Base-by-base conservation (phyloP, 2,329 filamentous ascomycete genomes). In the Nannizziopsis barbatae region DNA sequence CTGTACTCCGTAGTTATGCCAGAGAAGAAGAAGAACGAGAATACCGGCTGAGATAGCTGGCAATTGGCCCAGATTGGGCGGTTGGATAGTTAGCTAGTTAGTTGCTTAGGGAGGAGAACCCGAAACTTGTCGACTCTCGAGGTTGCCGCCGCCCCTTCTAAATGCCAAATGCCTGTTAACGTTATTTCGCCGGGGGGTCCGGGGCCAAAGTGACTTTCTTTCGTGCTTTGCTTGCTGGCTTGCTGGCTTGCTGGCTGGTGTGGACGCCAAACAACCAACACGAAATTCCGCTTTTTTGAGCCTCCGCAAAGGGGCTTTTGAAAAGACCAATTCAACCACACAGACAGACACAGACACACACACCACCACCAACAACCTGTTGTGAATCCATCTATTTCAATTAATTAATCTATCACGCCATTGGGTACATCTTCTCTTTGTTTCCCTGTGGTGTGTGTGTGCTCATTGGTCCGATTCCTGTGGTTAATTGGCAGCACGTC, bases 241-340 rank as follows among this genome's bases (percentile, higher is more conserved):
- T 8, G 31, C 31, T 33, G 31, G 31, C 31, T 33, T 33, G 8
- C 31, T n/a, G n/a, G 22, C 22, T 27, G 22, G 22, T n/a, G n/a
- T n/a, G n/a, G n/a, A n/a, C n/a, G n/a, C 22, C 14, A 40, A 18
- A 12, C 14, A 15, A 27, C 20, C 43, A 45, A 38, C 43, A 38
- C 43, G 32, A 45, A 37, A 18, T 37, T 22, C 44, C 37, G 39
- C 22, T 38, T 15, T 30, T 46, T 40, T 9, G 33, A 33, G 17
- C 36, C 36, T 39, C 36, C 44, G 39, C 44, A 40, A 46, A 46
- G 44, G 44, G 43, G 43, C 17, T 45, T 45, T 6, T 8, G 27
- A n/a, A 12, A 5, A 12, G 12, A 33, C 37, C 14, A 44, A 36
- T 44, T 22, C 2, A 45, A 27, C 42, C 18, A 43, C n/a, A n/a